Evolutionary conservation across 192 early-diverging fungal genomes (phyloP).

Genomic region (Gigaspora rosea): DNA sequence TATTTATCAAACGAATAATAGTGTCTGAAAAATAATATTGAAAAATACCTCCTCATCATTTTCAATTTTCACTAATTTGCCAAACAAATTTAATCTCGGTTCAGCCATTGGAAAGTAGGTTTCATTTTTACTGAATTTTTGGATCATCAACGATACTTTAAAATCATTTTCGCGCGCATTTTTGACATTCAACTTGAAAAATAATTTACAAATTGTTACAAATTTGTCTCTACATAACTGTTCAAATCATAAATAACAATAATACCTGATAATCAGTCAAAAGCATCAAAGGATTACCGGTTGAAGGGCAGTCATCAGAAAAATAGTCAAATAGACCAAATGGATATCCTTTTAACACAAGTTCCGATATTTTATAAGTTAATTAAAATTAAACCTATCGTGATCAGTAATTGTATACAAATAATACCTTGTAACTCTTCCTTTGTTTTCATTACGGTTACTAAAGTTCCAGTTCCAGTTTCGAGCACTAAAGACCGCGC

Average conservation of each 20-base stretch:
- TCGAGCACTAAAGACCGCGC: conserved; percentile 38
- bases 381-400: neutral
- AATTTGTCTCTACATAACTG: too few species aligned
- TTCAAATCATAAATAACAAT: too few species aligned
- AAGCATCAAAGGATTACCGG: conserved; percentile 46
- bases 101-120: conserved; percentile 40
- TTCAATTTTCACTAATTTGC: conserved; percentile 35
- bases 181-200: conserved; percentile 34
- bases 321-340: conserved; percentile 57
- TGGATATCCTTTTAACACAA: conserved; percentile 42
- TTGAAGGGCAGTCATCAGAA: conserved; percentile 44
- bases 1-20: neutral
- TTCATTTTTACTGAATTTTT: conserved; percentile 34
- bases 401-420: too few species aligned
- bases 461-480: conserved; percentile 42
- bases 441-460: conserved; percentile 40
- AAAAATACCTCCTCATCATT: conserved; percentile 25
- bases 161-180: conserved; percentile 32
- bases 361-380: neutral
- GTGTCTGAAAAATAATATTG: neutral
- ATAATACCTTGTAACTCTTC: conserved; percentile 37
- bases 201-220: neutral
- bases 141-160: conserved; percentile 46
- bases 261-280: conserved; percentile 46
- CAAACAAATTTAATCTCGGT: conserved; percentile 50